Conservation (phyloP, 129 eudicot species). For the Helianthus annuus region HanXRQr2.0-SUNRISE NC_035447.2:36556285-36556784, state of each 20-base stretch:
- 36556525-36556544: constrained; percentile 41
- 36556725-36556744: constrained; percentile 46
- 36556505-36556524: constrained; percentile 55
- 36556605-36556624: constrained; percentile 29
- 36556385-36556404: constrained; percentile 46
- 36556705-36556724: constrained; percentile 53
- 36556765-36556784: constrained; percentile 22
- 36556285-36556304: constrained; percentile 24
- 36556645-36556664: constrained; percentile 83
- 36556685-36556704: constrained; percentile 42
- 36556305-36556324: constrained; percentile 61
- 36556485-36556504: constrained; percentile 55
- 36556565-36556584: constrained; percentile 46
- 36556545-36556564: constrained; percentile 47
- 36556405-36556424: constrained; percentile 61
- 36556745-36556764: constrained; percentile 57
- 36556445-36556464: constrained; percentile 41
- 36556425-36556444: neutral
- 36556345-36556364: constrained; percentile 43
- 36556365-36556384: constrained; percentile 67
- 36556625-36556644: constrained; percentile 36
- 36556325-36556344: constrained; percentile 61
- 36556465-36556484: constrained; percentile 51
- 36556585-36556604: constrained; percentile 53
- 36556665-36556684: constrained; percentile 72